A percentile compares a stretch with the other conserved stretches of the same genome.
Evolutionary conservation across 78 protist species (phyloP).

Genomic region (Dictyostelium intermedium): DNA sequence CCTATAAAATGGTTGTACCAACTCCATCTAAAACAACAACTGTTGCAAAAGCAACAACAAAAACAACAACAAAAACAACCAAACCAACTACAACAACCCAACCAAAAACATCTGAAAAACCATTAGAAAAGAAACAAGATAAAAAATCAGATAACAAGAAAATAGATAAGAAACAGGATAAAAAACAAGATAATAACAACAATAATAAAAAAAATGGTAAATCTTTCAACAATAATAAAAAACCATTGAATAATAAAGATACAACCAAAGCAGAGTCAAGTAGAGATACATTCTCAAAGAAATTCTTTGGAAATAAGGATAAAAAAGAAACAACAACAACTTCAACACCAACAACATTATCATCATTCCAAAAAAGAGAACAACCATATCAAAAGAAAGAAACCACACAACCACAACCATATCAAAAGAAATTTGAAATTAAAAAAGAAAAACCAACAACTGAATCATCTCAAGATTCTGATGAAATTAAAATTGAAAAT

Average conservation of each 20-base stretch:
- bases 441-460: not conserved
- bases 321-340: not conserved
- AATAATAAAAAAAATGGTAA: not conserved
- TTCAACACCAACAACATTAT: not conserved
- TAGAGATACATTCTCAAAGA: not conserved
- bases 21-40: not conserved
- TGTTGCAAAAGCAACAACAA: not conserved
- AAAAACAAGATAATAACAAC: not conserved
- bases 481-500: not conserved
- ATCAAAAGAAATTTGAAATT: not conserved
- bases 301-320: not conserved
- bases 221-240: not conserved
- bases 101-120: not conserved
- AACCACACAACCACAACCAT: not conserved
- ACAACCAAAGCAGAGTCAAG: not conserved
- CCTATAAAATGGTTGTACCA: not conserved
- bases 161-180: not conserved
- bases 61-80: not conserved
- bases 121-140: not conserved
- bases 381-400: conserved; percentile 1
- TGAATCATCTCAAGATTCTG: not conserved
- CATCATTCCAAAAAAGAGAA: not conserved
- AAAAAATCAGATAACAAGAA: not conserved
- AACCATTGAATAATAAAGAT: not conserved
- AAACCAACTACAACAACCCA: not conserved